These are phyloP conservation scores for Aureobasidium melanogenum DNA, from an alignment of 2,329 filamentous ascomycete species.

Conservation along the genomic window DNA sequence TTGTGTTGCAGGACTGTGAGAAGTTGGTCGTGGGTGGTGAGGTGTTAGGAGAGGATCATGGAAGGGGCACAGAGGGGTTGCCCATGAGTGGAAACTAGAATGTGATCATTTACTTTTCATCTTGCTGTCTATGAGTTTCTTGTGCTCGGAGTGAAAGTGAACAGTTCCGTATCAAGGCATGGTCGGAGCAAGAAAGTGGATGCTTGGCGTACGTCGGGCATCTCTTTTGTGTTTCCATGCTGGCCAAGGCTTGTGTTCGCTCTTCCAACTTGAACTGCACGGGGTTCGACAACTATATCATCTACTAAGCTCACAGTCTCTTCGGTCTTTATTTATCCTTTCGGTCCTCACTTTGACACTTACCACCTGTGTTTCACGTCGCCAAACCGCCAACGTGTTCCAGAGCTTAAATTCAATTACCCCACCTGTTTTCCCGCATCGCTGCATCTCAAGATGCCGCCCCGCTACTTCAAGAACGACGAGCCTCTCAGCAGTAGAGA, in stretches of 20 bases:
- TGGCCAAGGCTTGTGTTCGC: background rate
- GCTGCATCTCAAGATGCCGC: conserved; percentile 20
- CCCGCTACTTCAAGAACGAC: conserved; percentile 33
- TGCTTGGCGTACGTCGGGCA: background rate
- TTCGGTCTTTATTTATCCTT: background rate
- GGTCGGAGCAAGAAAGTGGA: background rate
- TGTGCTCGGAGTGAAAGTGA: too few relatives aligned
- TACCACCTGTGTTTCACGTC: background rate
- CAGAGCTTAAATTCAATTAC: background rate
- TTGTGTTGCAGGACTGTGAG: conserved; percentile 24
- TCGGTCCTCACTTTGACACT: background rate
- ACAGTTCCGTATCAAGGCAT: background rate
- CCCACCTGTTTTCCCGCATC: conserved; percentile 5
- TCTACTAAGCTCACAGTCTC: background rate
- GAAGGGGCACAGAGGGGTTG: conserved; percentile 19
- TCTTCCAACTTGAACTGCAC: background rate
- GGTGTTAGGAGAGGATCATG: conserved; percentile 22
- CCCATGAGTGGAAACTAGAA: conserved; percentile 18
- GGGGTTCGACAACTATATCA: background rate
- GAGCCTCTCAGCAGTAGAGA: conserved; percentile 31
- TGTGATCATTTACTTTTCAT: background rate
- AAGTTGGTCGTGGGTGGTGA: conserved; percentile 20
- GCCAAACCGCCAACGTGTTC: background rate
- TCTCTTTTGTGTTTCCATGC: background rate
- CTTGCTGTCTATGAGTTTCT: too few relatives aligned